Conservation (phyloP, 306 rosid genomes). For the Quillaja saponaria region DNA sequence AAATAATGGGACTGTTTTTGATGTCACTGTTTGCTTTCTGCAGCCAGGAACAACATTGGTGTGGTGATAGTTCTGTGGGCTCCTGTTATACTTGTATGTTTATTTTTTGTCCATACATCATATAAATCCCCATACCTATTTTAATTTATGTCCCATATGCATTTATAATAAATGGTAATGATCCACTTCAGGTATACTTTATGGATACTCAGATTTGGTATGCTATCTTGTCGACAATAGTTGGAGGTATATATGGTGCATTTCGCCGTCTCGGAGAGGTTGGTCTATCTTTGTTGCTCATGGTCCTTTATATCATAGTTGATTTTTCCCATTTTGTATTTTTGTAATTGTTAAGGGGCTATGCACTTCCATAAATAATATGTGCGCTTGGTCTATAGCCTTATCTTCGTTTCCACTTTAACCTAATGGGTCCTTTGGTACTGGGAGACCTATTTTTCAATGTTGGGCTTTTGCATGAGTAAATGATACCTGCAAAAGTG, state of each 20-base stretch:
- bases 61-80: constrained; percentile 90
- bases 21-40: constrained; percentile 41
- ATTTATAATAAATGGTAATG: constrained; percentile 5
- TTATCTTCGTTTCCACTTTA: neutral
- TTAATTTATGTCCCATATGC: constrained; percentile 21
- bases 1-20: constrained; percentile 22
- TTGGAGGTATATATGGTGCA: constrained; percentile 95
- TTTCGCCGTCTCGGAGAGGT: constrained; percentile 98
- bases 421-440: too few species aligned
- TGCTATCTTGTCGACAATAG: constrained; percentile 88
- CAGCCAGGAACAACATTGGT: constrained; percentile 85
- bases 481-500: too few species aligned
- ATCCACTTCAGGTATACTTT: constrained; percentile 76
- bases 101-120: constrained; percentile 23
- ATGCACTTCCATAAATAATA: neutral
- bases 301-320: constrained; percentile 16
- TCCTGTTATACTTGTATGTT: constrained; percentile 87
- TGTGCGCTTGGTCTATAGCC: neutral
- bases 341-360: neutral
- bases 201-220: constrained; percentile 99
- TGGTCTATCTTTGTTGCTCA: constrained; percentile 33
- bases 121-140: constrained; percentile 18
- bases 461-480: too few species aligned
- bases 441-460: too few species aligned
- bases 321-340: constrained; percentile 7